phyloP scores from a whole-genome alignment of 2,329 filamentous ascomycete species.

The Xenosphaeropsis pyriputrescens region DNA sequence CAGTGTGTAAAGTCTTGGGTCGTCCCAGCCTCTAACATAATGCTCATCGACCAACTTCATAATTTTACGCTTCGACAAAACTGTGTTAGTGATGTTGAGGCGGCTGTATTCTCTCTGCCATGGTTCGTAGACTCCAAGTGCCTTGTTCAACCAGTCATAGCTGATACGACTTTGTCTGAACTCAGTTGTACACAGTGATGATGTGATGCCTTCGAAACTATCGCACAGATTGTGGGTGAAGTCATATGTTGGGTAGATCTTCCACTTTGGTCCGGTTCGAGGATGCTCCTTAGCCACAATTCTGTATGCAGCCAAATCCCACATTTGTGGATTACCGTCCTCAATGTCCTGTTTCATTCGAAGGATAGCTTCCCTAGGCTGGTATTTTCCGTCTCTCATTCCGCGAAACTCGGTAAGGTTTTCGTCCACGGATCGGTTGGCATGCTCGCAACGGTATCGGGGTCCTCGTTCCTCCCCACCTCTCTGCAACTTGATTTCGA shows the following conservation, averaged over 20 bases:
- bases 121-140: slow-evolving; percentile 70
- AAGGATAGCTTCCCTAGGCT: slow-evolving; percentile 67
- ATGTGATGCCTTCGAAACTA: slow-evolving; percentile 82
- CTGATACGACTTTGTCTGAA: slow-evolving; percentile 74
- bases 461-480: slow-evolving; percentile 44
- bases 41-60: slow-evolving; percentile 62
- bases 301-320: slow-evolving; percentile 87
- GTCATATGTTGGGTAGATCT: slow-evolving; percentile 91
- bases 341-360: slow-evolving; percentile 87
- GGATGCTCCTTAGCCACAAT: slow-evolving; percentile 65
- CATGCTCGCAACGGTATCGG: slow-evolving; percentile 69
- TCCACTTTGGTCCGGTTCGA: slow-evolving; percentile 71
- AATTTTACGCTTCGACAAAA: slow-evolving; percentile 78
- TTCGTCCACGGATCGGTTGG: slow-evolving; percentile 57
- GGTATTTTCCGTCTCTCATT: slow-evolving; percentile 87
- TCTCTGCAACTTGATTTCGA: slow-evolving; percentile 74
- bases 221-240: slow-evolving; percentile 86
- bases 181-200: slow-evolving; percentile 86
- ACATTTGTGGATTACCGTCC: slow-evolving; percentile 85
- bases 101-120: slow-evolving; percentile 84
- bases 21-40: slow-evolving; percentile 80
- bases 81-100: slow-evolving; percentile 68
- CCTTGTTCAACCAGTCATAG: slow-evolving; percentile 82
- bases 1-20: slow-evolving; percentile 78
- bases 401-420: slow-evolving; percentile 73